Evolutionary conservation across 1,284 basidiomycete genomes (phyloP).

Genomic region (Sporisorium reilianum): DNA sequence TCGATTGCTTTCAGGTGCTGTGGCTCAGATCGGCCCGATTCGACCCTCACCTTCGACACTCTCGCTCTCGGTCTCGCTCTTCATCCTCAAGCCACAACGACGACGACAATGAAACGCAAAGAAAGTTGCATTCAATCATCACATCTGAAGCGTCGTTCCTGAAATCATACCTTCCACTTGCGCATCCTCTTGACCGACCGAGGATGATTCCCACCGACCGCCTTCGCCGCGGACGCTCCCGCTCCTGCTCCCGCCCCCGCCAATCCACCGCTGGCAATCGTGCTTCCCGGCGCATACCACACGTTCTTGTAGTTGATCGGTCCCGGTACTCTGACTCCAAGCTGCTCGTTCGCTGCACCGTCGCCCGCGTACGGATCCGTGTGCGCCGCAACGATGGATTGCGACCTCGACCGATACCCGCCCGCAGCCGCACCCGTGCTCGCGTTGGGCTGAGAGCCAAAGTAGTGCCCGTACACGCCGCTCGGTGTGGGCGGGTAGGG

Average conservation of each 20-base stretch:
- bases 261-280: constrained; percentile 41
- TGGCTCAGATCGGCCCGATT: neutral
- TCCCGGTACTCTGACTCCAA: constrained; percentile 40
- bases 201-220: constrained; percentile 24
- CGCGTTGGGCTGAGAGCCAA: constrained; percentile 20
- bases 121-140: neutral
- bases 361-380: constrained; percentile 12
- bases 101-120: neutral
- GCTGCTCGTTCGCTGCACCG: constrained; percentile 15
- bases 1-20: neutral
- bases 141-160: too few relatives aligned
- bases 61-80: neutral
- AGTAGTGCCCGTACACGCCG: constrained; percentile 42
- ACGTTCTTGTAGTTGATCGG: constrained; percentile 58
- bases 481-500: constrained; percentile 38
- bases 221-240: constrained; percentile 4
- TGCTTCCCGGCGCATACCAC: constrained; percentile 54
- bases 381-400: constrained; percentile 23
- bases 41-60: too few relatives aligned
- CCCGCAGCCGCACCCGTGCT: constrained; percentile 4
- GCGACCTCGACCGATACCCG: constrained; percentile 28
- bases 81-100: neutral
- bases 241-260: constrained; percentile 17
- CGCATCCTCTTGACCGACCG: constrained; percentile 42
- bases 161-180: constrained; percentile 50